Percentiles rank a stretch among this genome's conserved stretches.
Conservation (phyloP, 1,284 basidiomycete genomes). For the Peniophora sp. region DNA sequence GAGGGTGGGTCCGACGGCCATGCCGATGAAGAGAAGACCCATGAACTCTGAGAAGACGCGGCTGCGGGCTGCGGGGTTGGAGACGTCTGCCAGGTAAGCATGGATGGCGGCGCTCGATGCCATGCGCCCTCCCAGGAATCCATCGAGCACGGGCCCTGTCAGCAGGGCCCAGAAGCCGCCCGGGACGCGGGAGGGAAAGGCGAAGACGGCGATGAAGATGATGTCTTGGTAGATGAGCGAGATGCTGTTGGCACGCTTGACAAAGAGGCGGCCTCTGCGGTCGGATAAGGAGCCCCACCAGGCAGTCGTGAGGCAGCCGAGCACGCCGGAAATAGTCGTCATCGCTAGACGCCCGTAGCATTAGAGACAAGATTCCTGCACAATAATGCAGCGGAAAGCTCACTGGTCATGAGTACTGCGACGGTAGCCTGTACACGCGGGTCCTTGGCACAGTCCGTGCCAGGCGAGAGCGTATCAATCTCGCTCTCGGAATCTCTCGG, state of each 20-base stretch:
- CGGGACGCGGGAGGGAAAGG: conserved; percentile 52
- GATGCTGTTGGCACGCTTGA: conserved; percentile 55
- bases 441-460: conserved; percentile 54
- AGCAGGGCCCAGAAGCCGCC: conserved; percentile 84
- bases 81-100: conserved; percentile 59
- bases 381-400: conserved; percentile 14
- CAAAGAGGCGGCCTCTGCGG: conserved; percentile 61
- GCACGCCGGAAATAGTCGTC: conserved; percentile 61
- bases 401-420: conserved; percentile 60
- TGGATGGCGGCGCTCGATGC: conserved; percentile 44
- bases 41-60: conserved; percentile 54
- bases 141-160: conserved; percentile 67
- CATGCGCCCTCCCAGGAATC: conserved; percentile 58
- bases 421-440: conserved; percentile 67
- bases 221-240: conserved; percentile 63
- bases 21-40: conserved; percentile 57
- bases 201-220: conserved; percentile 59
- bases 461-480: background rate
- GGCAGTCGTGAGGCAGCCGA: conserved; percentile 69
- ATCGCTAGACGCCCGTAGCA: conserved; percentile 35
- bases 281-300: conserved; percentile 68
- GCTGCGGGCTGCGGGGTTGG: conserved; percentile 39
- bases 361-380: no score
- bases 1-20: conserved; percentile 67
- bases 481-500: background rate